Conservation (phyloP, 768 basidiomycete species). For the Cystobasidium ongulense region DNA sequence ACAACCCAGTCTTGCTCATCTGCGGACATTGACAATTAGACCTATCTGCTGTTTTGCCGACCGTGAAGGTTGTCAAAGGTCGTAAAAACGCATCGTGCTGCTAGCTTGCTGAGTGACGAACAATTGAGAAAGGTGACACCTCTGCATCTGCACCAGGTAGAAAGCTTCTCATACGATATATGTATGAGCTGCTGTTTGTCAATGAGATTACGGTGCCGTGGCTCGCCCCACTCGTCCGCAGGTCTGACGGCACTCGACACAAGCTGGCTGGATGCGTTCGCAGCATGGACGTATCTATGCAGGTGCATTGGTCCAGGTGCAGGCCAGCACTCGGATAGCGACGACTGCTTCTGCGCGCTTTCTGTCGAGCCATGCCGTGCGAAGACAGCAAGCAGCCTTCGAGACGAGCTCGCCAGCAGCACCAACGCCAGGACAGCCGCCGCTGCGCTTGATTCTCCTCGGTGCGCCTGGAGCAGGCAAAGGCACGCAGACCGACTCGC, state of each 20-base stretch:
- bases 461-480: slow-evolving; percentile 29
- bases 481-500: slow-evolving; percentile 29
- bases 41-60: too few relatives aligned
- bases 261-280: not conserved
- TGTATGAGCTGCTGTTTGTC: too few relatives aligned
- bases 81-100: too few relatives aligned
- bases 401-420: not conserved
- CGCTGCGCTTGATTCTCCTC: slow-evolving; percentile 16
- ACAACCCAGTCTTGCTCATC: too few relatives aligned
- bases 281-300: not conserved
- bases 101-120: too few relatives aligned
- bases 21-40: too few relatives aligned
- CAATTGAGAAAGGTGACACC: too few relatives aligned
- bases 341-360: not conserved
- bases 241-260: not conserved
- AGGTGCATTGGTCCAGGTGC: not conserved
- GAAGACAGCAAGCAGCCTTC: not conserved
- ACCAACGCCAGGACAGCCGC: not conserved
- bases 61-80: too few relatives aligned
- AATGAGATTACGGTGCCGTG: too few relatives aligned
- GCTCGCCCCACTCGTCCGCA: not conserved
- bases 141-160: too few relatives aligned
- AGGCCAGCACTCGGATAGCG: not conserved
- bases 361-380: not conserved
- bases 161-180: too few relatives aligned